Percentiles rank a stretch among this genome's conserved stretches.
These are phyloP conservation scores for Cinchona pubescens DNA, from an alignment of 257 asterid genomes.

Conservation along the genomic window DNA sequence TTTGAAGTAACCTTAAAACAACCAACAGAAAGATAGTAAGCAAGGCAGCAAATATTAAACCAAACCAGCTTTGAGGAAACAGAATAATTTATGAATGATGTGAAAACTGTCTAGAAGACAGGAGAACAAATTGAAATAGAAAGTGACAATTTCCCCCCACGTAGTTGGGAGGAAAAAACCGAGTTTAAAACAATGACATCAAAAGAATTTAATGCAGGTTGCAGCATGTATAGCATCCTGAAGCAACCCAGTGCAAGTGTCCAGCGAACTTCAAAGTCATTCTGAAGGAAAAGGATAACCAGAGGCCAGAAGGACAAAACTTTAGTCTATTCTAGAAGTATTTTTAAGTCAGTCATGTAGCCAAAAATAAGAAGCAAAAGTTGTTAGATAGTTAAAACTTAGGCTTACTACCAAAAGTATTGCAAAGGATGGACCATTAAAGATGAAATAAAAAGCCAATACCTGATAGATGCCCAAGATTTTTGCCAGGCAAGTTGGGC, in stretches of 20 bases:
- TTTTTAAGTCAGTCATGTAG: background rate
- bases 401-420: background rate
- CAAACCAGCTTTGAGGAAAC: conserved; percentile 10
- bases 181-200: background rate
- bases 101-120: background rate
- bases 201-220: background rate
- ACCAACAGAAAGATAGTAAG: background rate
- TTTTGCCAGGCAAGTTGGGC: conserved; percentile 82
- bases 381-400: conserved; percentile 1
- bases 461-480: conserved; percentile 88
- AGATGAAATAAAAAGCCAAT: conserved; percentile 9
- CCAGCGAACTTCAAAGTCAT: background rate
- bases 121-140: background rate
- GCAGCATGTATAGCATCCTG: background rate
- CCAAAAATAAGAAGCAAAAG: conserved; percentile 4
- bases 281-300: background rate
- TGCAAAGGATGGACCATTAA: background rate
- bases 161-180: background rate
- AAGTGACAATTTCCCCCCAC: too few relatives aligned
- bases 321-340: background rate
- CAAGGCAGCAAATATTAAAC: background rate
- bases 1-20: conserved; percentile 54
- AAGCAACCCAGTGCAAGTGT: background rate
- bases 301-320: too few relatives aligned
- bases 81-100: background rate